Percentiles rank a stretch among this genome's conserved stretches.
Conservation (phyloP, 257 asterid genomes). For the Plantago ovata region DNA sequence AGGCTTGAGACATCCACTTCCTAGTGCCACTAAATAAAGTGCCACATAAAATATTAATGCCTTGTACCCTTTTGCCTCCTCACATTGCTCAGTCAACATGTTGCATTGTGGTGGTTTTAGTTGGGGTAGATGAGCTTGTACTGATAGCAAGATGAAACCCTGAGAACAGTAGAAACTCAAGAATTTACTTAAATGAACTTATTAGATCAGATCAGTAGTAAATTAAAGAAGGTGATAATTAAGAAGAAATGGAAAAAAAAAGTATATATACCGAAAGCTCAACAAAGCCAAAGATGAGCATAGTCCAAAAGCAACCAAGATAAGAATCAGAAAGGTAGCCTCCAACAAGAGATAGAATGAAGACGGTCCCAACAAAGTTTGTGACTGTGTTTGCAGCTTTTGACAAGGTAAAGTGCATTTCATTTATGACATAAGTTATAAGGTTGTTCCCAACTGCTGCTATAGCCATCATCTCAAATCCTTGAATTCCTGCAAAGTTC, state of each 20-base stretch:
- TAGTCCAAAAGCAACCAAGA: slow-evolving; percentile 95
- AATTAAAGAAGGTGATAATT: background rate
- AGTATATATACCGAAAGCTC: slow-evolving; percentile 95
- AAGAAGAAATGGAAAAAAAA: no score
- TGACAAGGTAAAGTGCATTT: slow-evolving; percentile 90
- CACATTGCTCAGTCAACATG: slow-evolving; percentile 37
- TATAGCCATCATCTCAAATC: slow-evolving; percentile 93
- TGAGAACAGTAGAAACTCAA: slow-evolving; percentile 5
- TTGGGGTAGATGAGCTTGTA: slow-evolving; percentile 92
- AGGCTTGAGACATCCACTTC: slow-evolving; percentile 96
- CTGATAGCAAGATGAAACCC: slow-evolving; percentile 88
- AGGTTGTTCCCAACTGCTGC: slow-evolving; percentile 97
- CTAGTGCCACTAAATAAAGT: slow-evolving; percentile 81
- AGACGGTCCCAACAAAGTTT: slow-evolving; percentile 79
- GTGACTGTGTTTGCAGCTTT: slow-evolving; percentile 84
- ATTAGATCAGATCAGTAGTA: no score
- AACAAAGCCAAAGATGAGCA: slow-evolving; percentile 73
- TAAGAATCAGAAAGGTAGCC: slow-evolving; percentile 91
- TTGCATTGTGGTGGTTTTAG: slow-evolving; percentile 80
- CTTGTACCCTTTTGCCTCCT: slow-evolving; percentile 65
- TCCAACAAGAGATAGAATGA: slow-evolving; percentile 74
- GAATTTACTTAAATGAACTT: no score
- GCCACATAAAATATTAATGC: slow-evolving; percentile 70
- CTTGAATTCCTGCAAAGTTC: slow-evolving; percentile 67
- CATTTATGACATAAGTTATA: slow-evolving; percentile 78